Base-by-base conservation (phyloP, 2,329 filamentous ascomycete species). In the Verticillium dahliae region DNA sequence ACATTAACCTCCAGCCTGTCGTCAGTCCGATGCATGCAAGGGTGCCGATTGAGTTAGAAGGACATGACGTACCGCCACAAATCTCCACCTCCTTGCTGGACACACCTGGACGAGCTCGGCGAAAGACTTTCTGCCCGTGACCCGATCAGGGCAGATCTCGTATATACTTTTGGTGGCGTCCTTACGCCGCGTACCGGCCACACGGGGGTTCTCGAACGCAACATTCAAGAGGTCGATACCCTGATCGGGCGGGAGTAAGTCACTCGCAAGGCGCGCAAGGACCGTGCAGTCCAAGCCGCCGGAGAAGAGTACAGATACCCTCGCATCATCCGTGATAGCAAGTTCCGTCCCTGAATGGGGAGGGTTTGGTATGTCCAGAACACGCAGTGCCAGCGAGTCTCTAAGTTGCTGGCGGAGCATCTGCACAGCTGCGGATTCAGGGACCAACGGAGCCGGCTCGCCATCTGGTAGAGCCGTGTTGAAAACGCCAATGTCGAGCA, bases 221-320 rank as follows among this genome's bases (percentile, higher is more conserved):
- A 99, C 94, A 67, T 99, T 99, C 65, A 99, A 82, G 9, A 99
- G 80, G 70, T 98, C 95, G 63, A 99, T 87, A 1, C 83, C 78
- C 69, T 96, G 88, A 4, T 81, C 75, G 0, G 71, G 14, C 0
- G 90, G 90, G 2, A 98, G 72, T 2, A 96, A 75, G 13, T 96
- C 89, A 71, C 97, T 90, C 11, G 85, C 81, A 31, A 98, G 76
- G 54, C 92, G 85, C 27, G 94, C 94, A 57, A 99, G 80, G 0
- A 97, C 80, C 0, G 93, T 94, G 71, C 95, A 98, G 73, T 99
- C 95, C 6, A 99, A 82, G 0, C 95, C 95, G 2, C 95, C 95
- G 0, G 95, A 99, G 73, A 98, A 99, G 0, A 99, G 79, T 1
- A 99, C 81, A 0, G 92, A 92, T 14, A 97, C 74, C 60, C 82